A percentile compares a stretch with the other conserved stretches of the same genome.
Evolutionary conservation across 331 rosid genomes (phyloP).

Genomic region (Saraca asoca): DNA sequence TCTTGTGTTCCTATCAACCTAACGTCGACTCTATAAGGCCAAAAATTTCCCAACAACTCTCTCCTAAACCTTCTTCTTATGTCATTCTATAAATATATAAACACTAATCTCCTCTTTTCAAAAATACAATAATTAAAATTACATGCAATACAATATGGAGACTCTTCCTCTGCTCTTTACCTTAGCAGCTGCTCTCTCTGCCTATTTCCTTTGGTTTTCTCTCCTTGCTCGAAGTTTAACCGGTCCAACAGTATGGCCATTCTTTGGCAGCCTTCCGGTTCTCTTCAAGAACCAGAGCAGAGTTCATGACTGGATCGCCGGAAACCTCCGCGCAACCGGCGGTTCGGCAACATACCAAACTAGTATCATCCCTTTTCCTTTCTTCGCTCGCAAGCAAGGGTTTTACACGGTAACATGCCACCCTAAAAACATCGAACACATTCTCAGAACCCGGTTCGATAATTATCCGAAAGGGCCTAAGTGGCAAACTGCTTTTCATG

Average conservation of each 20-base stretch:
- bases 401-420: constrained; percentile 73
- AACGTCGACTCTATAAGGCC: constrained; percentile 32
- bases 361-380: constrained; percentile 66
- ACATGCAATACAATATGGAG: constrained; percentile 40
- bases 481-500: constrained; percentile 88
- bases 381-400: constrained; percentile 64
- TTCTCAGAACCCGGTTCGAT: constrained; percentile 71
- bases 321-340: constrained; percentile 55
- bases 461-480: constrained; percentile 89
- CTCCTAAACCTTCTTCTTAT: constrained; percentile 45
- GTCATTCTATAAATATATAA: constrained; percentile 32
- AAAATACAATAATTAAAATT: background rate
- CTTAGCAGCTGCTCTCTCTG: constrained; percentile 34
- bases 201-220: constrained; percentile 69
- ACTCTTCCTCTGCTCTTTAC: constrained; percentile 39
- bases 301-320: constrained; percentile 79
- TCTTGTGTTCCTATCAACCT: constrained; percentile 39
- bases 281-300: constrained; percentile 57
- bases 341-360: constrained; percentile 80
- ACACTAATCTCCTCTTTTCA: constrained; percentile 20
- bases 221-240: constrained; percentile 53
- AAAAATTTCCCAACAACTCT: constrained; percentile 64
- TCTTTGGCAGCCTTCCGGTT: constrained; percentile 75
- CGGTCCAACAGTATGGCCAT: constrained; percentile 74
- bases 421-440: constrained; percentile 84